These are phyloP conservation scores for Gloeopeniophorella convolvens DNA, from an alignment of 768 basidiomycete species.

Conservation along the genomic window DNA sequence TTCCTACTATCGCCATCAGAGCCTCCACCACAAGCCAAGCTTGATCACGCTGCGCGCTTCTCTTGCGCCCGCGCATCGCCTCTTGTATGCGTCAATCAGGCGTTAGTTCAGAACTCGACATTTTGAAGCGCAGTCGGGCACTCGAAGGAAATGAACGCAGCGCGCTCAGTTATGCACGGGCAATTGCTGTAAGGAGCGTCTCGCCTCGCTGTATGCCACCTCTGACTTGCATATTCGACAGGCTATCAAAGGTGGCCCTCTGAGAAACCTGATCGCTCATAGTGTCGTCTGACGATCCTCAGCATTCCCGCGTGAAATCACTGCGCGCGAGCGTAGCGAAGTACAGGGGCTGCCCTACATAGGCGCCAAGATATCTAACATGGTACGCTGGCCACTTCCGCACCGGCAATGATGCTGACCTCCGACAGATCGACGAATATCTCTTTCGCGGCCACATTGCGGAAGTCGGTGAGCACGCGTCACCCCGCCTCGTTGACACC, in stretches of 20 bases:
- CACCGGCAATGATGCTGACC: too few species aligned
- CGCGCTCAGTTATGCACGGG: slow-evolving; percentile 63
- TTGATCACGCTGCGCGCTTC: slow-evolving; percentile 35
- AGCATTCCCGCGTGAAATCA: slow-evolving; percentile 30
- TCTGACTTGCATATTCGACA: slow-evolving; percentile 23
- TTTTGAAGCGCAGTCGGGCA: slow-evolving; percentile 49
- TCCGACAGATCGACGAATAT: slow-evolving; percentile 55
- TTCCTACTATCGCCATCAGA: slow-evolving; percentile 24
- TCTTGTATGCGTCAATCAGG: slow-evolving; percentile 62
- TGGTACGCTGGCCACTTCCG: slow-evolving; percentile 22
- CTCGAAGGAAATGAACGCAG: slow-evolving; percentile 63
- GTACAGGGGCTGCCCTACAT: slow-evolving; percentile 29
- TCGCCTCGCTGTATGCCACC: slow-evolving; percentile 27
- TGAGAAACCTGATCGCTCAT: background rate
- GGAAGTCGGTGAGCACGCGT: slow-evolving; percentile 43
- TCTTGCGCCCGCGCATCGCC: slow-evolving; percentile 60
- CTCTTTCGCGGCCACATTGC: slow-evolving; percentile 43
- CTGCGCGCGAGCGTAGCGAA: slow-evolving; percentile 17
- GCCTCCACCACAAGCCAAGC: slow-evolving; percentile 20
- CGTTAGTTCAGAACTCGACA: slow-evolving; percentile 47
- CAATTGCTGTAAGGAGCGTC: slow-evolving; percentile 67
- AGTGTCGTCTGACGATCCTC: background rate
- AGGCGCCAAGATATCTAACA: slow-evolving; percentile 30
- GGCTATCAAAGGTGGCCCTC: slow-evolving; percentile 39
- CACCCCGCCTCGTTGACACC: background rate